Conservation (phyloP, 1,284 basidiomycete species). For the Malassezia dermatis region DNA sequence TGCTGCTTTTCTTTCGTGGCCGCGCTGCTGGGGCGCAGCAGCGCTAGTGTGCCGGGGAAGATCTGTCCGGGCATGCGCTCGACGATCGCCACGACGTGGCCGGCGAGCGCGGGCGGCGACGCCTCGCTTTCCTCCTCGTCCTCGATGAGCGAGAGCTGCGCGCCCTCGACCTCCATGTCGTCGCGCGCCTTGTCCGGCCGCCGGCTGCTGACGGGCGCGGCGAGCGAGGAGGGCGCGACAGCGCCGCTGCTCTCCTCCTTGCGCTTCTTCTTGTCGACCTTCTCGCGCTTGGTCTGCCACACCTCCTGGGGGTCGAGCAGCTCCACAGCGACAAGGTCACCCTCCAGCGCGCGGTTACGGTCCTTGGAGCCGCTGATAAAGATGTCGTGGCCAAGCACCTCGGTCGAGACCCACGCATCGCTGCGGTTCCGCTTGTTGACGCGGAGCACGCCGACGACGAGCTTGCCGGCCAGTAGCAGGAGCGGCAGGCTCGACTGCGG, state of each 20-base stretch:
- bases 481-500: constrained; percentile 95
- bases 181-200: constrained; percentile 99
- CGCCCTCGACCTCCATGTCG: constrained; percentile 97
- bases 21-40: constrained; percentile 88
- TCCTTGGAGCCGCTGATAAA: constrained; percentile 85
- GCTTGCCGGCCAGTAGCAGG: constrained; percentile 89
- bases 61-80: constrained; percentile 97
- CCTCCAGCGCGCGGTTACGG: constrained; percentile 93
- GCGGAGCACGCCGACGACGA: constrained; percentile 91
- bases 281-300: constrained; percentile 99
- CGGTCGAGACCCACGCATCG: constrained; percentile 98
- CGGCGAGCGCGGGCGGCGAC: constrained; percentile 54
- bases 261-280: constrained; percentile 73
- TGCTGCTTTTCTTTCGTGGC: constrained; percentile 99
- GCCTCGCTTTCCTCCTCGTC: constrained; percentile 82
- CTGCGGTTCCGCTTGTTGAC: constrained; percentile 99
- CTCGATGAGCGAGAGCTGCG: constrained; percentile 88
- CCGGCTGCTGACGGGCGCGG: constrained; percentile 52
- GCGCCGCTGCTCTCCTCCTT: constrained; percentile 79
- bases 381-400: constrained; percentile 95
- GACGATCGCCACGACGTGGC: constrained; percentile 95
- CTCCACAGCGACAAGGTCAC: constrained; percentile 96
- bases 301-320: constrained; percentile 73
- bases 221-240: constrained; percentile 2
- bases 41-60: constrained; percentile 90